Base-by-base conservation (phyloP, 306 rosid species). In the Biancaea sappan region DNA sequence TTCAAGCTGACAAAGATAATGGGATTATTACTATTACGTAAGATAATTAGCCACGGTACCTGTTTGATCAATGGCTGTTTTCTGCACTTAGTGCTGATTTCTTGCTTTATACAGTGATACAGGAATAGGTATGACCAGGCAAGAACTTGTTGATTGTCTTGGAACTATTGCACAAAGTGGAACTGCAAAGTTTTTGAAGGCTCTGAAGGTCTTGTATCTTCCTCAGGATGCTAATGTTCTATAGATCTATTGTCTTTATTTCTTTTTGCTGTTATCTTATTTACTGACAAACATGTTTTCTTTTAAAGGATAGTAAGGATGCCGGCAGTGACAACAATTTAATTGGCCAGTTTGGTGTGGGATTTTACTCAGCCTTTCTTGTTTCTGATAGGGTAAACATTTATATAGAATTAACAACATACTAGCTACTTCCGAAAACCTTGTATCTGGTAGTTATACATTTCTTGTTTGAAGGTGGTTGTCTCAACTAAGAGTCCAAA, bases 91-190 rank as follows among this genome's bases (percentile, higher is more conserved):
- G 19, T 59, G 54, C 35, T 78, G 69, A 52, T 75, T 44, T 40
- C 53, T 64, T 61, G 63, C 28, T 63, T 37, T 62, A 51, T 83
- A 80, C 86, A 95, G 99, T 72, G 99, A 95, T 72, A 80, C 95
- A 57, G 99, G 99, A 47, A 90, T 95, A 7, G 99, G 99, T 48
- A 95, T 95, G 99, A 92, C 96, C 19, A 90, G 75, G 76, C 87
- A 90, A 78, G 98, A 95, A 58, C 90, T 95, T 77, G 81, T 95
- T 67, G 99, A 95, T 73, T 95, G 99, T 80, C 97, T 92, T 83
- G 99, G 97, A 80, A 95, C 99, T 72, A 95, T 95, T 76, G 98
- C 99, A 32, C 99, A 95, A 82, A 95, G 99, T 92, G 96, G 99
- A 44, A 92, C 98, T 31, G 90, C 99, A 31, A 95, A 95, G 82